These are phyloP conservation scores for Mycena sp. DNA, from an alignment of 1,284 basidiomycete genomes.

Conservation along the genomic window DNA sequence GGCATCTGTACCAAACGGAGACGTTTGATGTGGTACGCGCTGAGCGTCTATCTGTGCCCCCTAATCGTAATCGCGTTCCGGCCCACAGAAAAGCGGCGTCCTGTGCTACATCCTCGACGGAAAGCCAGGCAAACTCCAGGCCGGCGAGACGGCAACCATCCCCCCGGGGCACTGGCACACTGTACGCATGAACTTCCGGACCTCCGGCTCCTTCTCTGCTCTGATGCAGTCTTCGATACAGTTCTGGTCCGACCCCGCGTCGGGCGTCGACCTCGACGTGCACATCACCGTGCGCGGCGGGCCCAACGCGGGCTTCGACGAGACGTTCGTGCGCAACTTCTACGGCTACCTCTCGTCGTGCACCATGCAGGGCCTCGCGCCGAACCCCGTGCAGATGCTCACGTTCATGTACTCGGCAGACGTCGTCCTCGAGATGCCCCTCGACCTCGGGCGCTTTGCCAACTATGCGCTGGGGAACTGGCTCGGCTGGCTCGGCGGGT, in stretches of 20 bases:
- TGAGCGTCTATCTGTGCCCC: background rate
- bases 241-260: conserved; percentile 39
- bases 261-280: conserved; percentile 38
- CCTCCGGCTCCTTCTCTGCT: background rate
- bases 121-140: conserved; percentile 35
- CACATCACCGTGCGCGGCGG: conserved; percentile 40
- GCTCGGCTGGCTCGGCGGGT: conserved; percentile 30
- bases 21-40: conserved; percentile 37
- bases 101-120: conserved; percentile 39
- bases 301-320: conserved; percentile 37
- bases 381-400: conserved; percentile 30
- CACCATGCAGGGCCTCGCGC: conserved; percentile 28
- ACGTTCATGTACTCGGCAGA: conserved; percentile 31
- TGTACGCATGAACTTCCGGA: conserved; percentile 19
- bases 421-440: conserved; percentile 28
- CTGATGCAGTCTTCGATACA: background rate
- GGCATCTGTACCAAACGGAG: conserved; percentile 42
- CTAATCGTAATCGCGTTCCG: background rate
- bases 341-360: conserved; percentile 31
- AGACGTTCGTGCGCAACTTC: conserved; percentile 31
- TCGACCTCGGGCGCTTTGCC: conserved; percentile 22
- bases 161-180: conserved; percentile 38
- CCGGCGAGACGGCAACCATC: conserved; percentile 37
- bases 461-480: conserved; percentile 29
- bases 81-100: conserved; percentile 35